These are phyloP conservation scores for Alternaria brassicicola DNA, from an alignment of 2,329 filamentous ascomycete species.

Conservation along the genomic window DNA sequence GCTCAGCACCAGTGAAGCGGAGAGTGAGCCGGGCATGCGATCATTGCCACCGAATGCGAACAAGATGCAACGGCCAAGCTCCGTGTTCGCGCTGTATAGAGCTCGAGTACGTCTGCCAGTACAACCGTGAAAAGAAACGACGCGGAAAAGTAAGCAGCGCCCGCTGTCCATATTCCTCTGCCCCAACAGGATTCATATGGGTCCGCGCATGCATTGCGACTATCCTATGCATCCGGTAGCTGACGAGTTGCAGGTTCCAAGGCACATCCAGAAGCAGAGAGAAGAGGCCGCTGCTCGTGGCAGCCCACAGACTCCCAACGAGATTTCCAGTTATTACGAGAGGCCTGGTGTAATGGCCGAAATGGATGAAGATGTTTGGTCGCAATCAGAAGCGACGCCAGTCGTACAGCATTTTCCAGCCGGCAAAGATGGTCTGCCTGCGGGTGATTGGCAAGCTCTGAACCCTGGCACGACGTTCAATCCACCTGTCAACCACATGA, in stretches of 20 bases:
- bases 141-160: slow-evolving; percentile 78
- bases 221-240: background rate
- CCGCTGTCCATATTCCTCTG: background rate
- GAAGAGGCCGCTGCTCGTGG: slow-evolving; percentile 40
- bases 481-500: slow-evolving; percentile 44
- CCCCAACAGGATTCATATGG: background rate
- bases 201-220: background rate
- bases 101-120: slow-evolving; percentile 86
- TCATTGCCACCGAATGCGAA: slow-evolving; percentile 92
- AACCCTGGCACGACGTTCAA: slow-evolving; percentile 36
- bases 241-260: slow-evolving; percentile 39
- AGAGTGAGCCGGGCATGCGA: slow-evolving; percentile 93
- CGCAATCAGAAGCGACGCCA: slow-evolving; percentile 43
- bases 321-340: slow-evolving; percentile 36
- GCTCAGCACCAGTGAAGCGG: slow-evolving; percentile 72
- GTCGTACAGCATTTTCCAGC: slow-evolving; percentile 43
- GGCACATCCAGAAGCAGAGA: slow-evolving; percentile 48
- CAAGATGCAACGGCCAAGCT: slow-evolving; percentile 89
- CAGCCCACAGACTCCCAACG: slow-evolving; percentile 37
- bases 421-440: slow-evolving; percentile 32
- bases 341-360: slow-evolving; percentile 36
- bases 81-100: slow-evolving; percentile 86
- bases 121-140: slow-evolving; percentile 90
- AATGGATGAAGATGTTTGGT: slow-evolving; percentile 48
- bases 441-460: slow-evolving; percentile 40